phyloP scores from a whole-genome alignment of 1,139 yeast genomes.

The Saccharomyces hybrid region DNA sequence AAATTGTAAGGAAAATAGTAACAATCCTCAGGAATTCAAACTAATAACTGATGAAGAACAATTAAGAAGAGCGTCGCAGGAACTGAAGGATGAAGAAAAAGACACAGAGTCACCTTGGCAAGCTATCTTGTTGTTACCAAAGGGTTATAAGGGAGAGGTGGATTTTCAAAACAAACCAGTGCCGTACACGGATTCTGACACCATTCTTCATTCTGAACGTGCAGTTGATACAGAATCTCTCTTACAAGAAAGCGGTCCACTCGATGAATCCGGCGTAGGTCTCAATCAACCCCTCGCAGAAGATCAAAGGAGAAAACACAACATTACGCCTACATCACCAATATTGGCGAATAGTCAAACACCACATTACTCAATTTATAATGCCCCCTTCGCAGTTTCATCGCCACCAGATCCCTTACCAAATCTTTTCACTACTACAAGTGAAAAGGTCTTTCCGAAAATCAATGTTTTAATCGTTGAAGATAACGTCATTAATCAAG shows the following conservation, averaged over 20 bases:
- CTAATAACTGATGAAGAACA: conserved; percentile 21
- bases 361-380: neutral
- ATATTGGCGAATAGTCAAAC: neutral
- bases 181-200: conserved; percentile 2
- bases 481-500: conserved; percentile 91
- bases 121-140: conserved; percentile 26
- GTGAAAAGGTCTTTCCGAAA: conserved; percentile 48
- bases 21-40: conserved; percentile 11
- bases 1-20: neutral
- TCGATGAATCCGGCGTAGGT: conserved; percentile 19
- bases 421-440: conserved; percentile 12
- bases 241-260: conserved; percentile 4
- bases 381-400: neutral
- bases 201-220: neutral
- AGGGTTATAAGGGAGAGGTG: conserved; percentile 16
- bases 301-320: conserved; percentile 3
- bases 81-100: conserved; percentile 12
- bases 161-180: conserved; percentile 6
- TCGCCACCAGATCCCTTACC: conserved; percentile 4
- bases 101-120: conserved; percentile 19
- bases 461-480: conserved; percentile 90
- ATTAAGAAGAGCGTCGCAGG: conserved; percentile 16
- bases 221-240: neutral
- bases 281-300: conserved; percentile 12
- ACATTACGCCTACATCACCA: conserved; percentile 4